Conservation (phyloP, 768 basidiomycete genomes). For the Strobilomyces dryophilus region DNA sequence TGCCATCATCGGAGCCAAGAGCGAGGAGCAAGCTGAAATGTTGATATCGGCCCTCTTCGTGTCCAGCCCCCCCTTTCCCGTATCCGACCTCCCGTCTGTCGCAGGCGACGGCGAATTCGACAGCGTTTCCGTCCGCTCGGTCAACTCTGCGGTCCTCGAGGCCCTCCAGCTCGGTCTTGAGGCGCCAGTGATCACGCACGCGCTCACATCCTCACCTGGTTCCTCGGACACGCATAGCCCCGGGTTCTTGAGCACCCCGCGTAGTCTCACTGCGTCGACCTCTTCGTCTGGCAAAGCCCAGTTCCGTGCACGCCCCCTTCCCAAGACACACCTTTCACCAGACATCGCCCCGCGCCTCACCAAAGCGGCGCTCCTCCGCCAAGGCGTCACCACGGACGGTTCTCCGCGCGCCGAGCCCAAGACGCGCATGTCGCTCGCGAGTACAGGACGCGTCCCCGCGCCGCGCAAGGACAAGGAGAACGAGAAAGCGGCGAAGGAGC, state of each 20-base stretch:
- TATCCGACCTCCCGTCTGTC: conserved; percentile 55
- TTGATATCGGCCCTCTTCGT: conserved; percentile 77
- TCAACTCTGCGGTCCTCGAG: conserved; percentile 46
- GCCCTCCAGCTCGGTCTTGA: conserved; percentile 38
- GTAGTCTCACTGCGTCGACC: conserved; percentile 29
- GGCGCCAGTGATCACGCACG: conserved; percentile 38
- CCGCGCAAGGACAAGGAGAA: conserved; percentile 27
- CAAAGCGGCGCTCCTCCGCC: conserved; percentile 68
- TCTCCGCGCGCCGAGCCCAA: conserved; percentile 13
- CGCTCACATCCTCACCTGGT: conserved; percentile 35
- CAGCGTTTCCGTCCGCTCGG: conserved; percentile 35
- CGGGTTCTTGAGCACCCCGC: conserved; percentile 20
- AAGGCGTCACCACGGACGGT: conserved; percentile 47
- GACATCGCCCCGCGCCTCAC: conserved; percentile 77
- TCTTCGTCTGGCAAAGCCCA: conserved; percentile 41
- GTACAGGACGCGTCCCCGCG: conserved; percentile 31
- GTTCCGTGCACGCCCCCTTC: conserved; percentile 69
- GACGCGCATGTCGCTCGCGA: conserved; percentile 32
- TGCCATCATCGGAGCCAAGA: conserved; percentile 70
- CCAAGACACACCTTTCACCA: conserved; percentile 55
- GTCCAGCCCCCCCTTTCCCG: conserved; percentile 78
- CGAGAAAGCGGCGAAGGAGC: conserved; percentile 43
- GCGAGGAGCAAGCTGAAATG: conserved; percentile 65
- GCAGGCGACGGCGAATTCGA: conserved; percentile 34
- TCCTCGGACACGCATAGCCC: conserved; percentile 21